Evolutionary conservation across 306 rosid genomes (phyloP).

Genomic region (Vigna mungo): DNA sequence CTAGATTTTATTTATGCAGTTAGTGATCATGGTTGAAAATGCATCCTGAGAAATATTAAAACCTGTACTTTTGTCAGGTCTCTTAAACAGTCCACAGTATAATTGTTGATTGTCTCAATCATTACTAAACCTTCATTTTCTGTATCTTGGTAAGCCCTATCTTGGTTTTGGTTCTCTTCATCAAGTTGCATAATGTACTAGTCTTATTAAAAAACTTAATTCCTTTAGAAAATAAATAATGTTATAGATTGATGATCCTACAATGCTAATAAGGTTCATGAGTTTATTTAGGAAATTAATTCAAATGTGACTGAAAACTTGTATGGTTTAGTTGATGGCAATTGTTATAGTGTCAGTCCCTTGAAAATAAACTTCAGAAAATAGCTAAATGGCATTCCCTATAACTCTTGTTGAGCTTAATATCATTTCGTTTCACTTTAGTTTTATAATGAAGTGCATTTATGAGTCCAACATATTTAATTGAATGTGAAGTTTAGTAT

Average conservation of each 20-base stretch:
- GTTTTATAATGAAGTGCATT: neutral
- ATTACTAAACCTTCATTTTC: neutral
- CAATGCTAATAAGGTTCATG: neutral
- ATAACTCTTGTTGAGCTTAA: too few species aligned
- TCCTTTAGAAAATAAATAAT: neutral
- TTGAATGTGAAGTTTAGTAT: too few species aligned
- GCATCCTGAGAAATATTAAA: neutral
- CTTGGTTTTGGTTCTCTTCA: neutral
- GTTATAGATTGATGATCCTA: neutral
- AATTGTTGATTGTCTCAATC: neutral
- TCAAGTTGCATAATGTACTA: neutral
- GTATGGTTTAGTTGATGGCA: neutral
- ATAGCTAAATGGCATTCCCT: neutral
- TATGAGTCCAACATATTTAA: too few species aligned
- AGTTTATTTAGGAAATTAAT: neutral
- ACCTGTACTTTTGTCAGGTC: neutral
- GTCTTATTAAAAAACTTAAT: neutral
- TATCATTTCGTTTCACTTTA: too few species aligned
- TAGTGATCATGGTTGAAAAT: neutral
- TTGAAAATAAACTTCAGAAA: too few species aligned
- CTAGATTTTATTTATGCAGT: neutral
- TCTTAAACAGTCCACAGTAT: neutral
- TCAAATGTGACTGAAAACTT: neutral
- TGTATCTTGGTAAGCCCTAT: too few species aligned
- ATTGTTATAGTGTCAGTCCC: neutral